phyloP scores from a whole-genome alignment of 2,329 filamentous ascomycete species.

The Capronia coronata region DNA sequence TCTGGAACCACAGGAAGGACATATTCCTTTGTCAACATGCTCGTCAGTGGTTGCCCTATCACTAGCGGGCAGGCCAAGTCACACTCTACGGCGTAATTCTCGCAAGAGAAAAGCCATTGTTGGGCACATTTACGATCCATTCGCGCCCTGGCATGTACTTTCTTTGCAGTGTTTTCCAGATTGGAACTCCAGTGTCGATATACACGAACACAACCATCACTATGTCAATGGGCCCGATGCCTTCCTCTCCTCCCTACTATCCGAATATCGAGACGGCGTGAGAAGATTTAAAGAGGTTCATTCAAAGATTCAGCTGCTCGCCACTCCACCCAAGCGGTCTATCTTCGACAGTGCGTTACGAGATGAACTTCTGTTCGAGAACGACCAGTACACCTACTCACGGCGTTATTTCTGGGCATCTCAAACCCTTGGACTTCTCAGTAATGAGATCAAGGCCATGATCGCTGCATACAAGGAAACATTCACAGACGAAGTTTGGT shows the following conservation, averaged over 20 bases:
- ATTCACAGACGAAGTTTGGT: constrained; percentile 29
- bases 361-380: constrained; percentile 28
- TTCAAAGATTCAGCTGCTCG: constrained; percentile 51
- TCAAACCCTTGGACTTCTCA: constrained; percentile 29
- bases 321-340: constrained; percentile 48
- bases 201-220: constrained; percentile 50
- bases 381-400: constrained; percentile 27
- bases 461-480: constrained; percentile 25
- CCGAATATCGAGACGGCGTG: constrained; percentile 56
- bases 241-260: constrained; percentile 53
- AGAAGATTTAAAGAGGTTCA: constrained; percentile 54
- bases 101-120: constrained; percentile 44
- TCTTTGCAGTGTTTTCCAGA: constrained; percentile 56
- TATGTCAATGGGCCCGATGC: constrained; percentile 58
- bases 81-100: constrained; percentile 45
- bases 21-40: constrained; percentile 56
- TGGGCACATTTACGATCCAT: constrained; percentile 53
- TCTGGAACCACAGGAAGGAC: constrained; percentile 38
- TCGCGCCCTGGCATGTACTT: constrained; percentile 55
- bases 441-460: constrained; percentile 30
- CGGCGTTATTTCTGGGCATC: constrained; percentile 31
- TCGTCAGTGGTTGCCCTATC: constrained; percentile 55
- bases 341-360: constrained; percentile 28
- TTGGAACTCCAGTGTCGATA: constrained; percentile 51
- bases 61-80: constrained; percentile 47